Conservation (phyloP, 805 yeast genomes). For the Yueomyces sp. region DNA sequence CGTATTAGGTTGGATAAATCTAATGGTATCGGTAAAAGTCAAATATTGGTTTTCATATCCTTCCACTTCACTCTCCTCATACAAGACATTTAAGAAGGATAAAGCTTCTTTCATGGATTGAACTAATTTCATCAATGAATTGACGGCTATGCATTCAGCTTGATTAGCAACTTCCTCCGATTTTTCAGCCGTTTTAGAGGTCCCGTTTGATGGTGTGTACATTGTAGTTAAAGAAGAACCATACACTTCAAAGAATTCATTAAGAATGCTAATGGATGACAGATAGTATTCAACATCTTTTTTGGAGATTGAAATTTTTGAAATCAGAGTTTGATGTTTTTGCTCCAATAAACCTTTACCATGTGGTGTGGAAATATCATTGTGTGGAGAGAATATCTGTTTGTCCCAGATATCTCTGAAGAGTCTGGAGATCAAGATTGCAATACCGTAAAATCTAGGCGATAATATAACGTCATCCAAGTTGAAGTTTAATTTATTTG, state of each 20-base stretch:
- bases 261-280: slow-evolving; percentile 55
- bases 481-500: slow-evolving; percentile 13
- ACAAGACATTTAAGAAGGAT: slow-evolving; percentile 70
- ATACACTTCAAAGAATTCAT: slow-evolving; percentile 57
- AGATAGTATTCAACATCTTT: slow-evolving; percentile 51
- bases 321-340: slow-evolving; percentile 5
- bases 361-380: neutral
- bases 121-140: slow-evolving; percentile 60
- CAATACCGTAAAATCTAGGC: slow-evolving; percentile 82
- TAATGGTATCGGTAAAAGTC: slow-evolving; percentile 54
- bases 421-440: slow-evolving; percentile 63
- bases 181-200: slow-evolving; percentile 14
- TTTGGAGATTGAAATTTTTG: slow-evolving; percentile 16
- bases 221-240: slow-evolving; percentile 29
- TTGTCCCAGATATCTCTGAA: slow-evolving; percentile 69
- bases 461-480: slow-evolving; percentile 75
- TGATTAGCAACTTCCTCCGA: slow-evolving; percentile 58
- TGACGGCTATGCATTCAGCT: slow-evolving; percentile 84
- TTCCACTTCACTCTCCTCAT: slow-evolving; percentile 49
- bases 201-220: slow-evolving; percentile 32
- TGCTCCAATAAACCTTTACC: too few relatives aligned
- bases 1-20: slow-evolving; percentile 50
- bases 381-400: slow-evolving; percentile 38
- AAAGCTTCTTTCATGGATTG: slow-evolving; percentile 78
- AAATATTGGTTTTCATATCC: slow-evolving; percentile 22